These are phyloP conservation scores for Rhamnella rubrinervis DNA, from an alignment of 331 rosid genomes.

Conservation along the genomic window DNA sequence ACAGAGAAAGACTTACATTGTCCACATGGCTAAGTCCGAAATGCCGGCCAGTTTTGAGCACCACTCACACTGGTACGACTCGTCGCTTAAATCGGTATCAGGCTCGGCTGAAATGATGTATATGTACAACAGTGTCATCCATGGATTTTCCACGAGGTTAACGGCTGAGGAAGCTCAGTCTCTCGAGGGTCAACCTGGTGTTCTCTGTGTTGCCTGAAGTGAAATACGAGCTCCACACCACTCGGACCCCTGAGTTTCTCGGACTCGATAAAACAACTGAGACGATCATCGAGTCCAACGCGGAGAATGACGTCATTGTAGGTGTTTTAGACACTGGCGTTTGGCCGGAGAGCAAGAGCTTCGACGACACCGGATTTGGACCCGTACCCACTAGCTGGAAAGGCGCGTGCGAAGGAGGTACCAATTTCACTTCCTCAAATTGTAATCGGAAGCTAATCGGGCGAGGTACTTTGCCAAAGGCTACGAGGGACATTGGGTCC, in stretches of 20 bases:
- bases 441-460: slow-evolving; percentile 78
- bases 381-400: slow-evolving; percentile 72
- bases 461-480: slow-evolving; percentile 65
- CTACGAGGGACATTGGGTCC: slow-evolving; percentile 36
- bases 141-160: slow-evolving; percentile 71
- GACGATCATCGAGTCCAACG: slow-evolving; percentile 31
- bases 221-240: slow-evolving; percentile 69
- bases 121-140: slow-evolving; percentile 57
- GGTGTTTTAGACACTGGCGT: slow-evolving; percentile 76
- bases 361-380: slow-evolving; percentile 59
- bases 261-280: slow-evolving; percentile 47
- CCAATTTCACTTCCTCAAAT: slow-evolving; percentile 49
- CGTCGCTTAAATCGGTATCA: slow-evolving; percentile 53
- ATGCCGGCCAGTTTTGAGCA: slow-evolving; percentile 61
- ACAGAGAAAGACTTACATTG: slow-evolving; percentile 51
- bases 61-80: slow-evolving; percentile 68
- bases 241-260: slow-evolving; percentile 77
- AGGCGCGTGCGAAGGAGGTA: slow-evolving; percentile 60
- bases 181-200: slow-evolving; percentile 43
- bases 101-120: slow-evolving; percentile 60
- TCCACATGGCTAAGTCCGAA: slow-evolving; percentile 55
- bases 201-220: slow-evolving; percentile 54
- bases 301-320: slow-evolving; percentile 42
- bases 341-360: slow-evolving; percentile 94
- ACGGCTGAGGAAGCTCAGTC: slow-evolving; percentile 43